Percentiles rank a stretch among this genome's conserved stretches.
Conservation (phyloP, 805 yeast genomes). For the Schizosaccharomyces osmophilus region DNA sequence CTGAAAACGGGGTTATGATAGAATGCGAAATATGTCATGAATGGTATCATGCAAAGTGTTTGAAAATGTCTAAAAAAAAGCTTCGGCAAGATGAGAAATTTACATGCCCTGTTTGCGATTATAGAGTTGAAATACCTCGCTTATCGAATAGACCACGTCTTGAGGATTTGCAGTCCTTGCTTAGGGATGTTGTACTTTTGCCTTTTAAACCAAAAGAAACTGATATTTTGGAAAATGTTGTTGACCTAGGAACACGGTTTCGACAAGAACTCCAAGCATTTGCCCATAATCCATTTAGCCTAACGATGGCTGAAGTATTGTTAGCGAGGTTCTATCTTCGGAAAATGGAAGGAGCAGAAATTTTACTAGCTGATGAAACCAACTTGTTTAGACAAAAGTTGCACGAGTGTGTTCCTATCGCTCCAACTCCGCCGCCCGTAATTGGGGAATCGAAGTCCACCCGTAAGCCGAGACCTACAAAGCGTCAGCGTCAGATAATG, state of each 20-base stretch:
- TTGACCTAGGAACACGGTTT: slow-evolving; percentile 8
- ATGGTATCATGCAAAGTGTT: slow-evolving; percentile 82
- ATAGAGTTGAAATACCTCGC: slow-evolving; percentile 12
- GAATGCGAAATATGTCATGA: slow-evolving; percentile 77
- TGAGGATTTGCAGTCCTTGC: slow-evolving; percentile 14
- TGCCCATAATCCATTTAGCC: not conserved
- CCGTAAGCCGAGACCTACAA: not conserved
- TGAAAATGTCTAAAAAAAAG: slow-evolving; percentile 14
- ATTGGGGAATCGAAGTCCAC: slow-evolving; percentile 5
- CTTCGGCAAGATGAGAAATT: slow-evolving; percentile 17
- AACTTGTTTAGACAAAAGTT: slow-evolving; percentile 12
- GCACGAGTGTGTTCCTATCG: slow-evolving; percentile 12
- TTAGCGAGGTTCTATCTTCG: slow-evolving; percentile 21
- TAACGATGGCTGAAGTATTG: slow-evolving; percentile 7
- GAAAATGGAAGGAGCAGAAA: slow-evolving; percentile 24
- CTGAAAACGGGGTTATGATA: slow-evolving; percentile 71
- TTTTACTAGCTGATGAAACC: slow-evolving; percentile 16
- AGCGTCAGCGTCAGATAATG: not conserved
- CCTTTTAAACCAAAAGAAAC: slow-evolving; percentile 17
- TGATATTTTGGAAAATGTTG: slow-evolving; percentile 8
- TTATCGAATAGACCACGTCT: slow-evolving; percentile 16
- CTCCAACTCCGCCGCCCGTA: slow-evolving; percentile 12
- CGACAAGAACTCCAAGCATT: slow-evolving; percentile 3
- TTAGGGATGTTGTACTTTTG: slow-evolving; percentile 12
- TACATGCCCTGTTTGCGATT: slow-evolving; percentile 32